Conservation (phyloP, 2,329 filamentous ascomycete species). For the Apiospora saccharicola region DNA sequence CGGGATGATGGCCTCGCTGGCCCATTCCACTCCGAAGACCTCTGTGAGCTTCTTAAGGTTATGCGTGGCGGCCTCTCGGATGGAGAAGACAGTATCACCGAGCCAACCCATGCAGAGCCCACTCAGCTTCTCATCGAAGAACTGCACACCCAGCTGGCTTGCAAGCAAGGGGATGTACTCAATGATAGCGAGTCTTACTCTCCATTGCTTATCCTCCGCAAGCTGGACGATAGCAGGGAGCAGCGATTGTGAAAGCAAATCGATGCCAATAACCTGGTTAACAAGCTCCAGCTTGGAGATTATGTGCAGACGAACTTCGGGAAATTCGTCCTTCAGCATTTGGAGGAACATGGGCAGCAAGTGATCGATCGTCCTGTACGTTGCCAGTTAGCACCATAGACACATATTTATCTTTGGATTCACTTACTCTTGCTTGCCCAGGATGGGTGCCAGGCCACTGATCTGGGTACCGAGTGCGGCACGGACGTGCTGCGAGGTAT, state of each 20-base stretch:
- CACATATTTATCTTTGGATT: background rate
- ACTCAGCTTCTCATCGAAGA: constrained; percentile 98
- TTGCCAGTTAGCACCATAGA: constrained; percentile 29
- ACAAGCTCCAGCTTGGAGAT: constrained; percentile 99
- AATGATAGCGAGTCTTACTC: constrained; percentile 96
- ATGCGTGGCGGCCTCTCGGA: constrained; percentile 94
- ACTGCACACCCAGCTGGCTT: constrained; percentile 93
- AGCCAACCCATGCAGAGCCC: constrained; percentile 98
- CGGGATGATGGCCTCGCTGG: constrained; percentile 94
- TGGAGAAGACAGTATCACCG: constrained; percentile 98
- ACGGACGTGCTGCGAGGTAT: constrained; percentile 95
- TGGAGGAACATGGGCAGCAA: constrained; percentile 98
- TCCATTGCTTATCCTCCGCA: constrained; percentile 99
- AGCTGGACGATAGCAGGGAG: constrained; percentile 97
- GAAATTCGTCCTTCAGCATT: constrained; percentile 99
- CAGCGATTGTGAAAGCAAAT: constrained; percentile 93
- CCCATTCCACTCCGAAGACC: constrained; percentile 98
- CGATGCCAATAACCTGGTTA: constrained; percentile 98
- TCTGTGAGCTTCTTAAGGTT: constrained; percentile 99
- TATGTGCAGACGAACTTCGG: constrained; percentile 96
- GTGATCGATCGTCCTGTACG: constrained; percentile 87
- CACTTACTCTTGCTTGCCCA: constrained; percentile 94
- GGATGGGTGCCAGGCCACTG: constrained; percentile 92
- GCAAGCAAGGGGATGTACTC: constrained; percentile 98
- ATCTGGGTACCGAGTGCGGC: constrained; percentile 96